phyloP scores from a whole-genome alignment of 2,329 filamentous ascomycete genomes.

The Colletotrichum tanaceti region DNA sequence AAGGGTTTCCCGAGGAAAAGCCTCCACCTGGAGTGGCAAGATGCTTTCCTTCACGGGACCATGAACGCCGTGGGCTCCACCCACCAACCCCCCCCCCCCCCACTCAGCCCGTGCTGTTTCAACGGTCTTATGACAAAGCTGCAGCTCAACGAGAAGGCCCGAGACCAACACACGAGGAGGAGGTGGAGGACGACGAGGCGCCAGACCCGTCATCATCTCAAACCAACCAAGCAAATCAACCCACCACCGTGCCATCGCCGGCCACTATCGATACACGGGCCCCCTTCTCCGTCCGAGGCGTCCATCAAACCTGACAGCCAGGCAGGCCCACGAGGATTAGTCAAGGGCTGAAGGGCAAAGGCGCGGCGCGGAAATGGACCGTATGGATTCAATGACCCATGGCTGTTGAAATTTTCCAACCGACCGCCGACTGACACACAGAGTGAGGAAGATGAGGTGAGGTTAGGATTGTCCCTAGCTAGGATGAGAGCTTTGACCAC shows the following conservation, averaged over 20 bases:
- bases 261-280: constrained; percentile 1
- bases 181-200: not conserved
- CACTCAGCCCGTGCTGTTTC: not conserved
- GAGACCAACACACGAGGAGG: no score
- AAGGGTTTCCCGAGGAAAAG: not conserved
- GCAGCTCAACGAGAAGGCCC: not conserved
- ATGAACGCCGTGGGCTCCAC: not conserved
- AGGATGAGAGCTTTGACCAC: not conserved
- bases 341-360: not conserved
- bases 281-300: not conserved
- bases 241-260: not conserved
- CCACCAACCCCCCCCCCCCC: no score
- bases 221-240: constrained; percentile 6
- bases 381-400: not conserved
- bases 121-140: not conserved
- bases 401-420: not conserved
- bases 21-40: not conserved
- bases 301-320: not conserved
- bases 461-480: not conserved
- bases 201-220: not conserved
- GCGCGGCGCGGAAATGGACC: not conserved
- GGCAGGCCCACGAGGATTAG: not conserved
- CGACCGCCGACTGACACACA: not conserved
- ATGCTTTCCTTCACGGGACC: not conserved
- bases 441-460: not conserved